Conservation (phyloP, 2,329 filamentous ascomycete species). For the Alternaria panax region DNA sequence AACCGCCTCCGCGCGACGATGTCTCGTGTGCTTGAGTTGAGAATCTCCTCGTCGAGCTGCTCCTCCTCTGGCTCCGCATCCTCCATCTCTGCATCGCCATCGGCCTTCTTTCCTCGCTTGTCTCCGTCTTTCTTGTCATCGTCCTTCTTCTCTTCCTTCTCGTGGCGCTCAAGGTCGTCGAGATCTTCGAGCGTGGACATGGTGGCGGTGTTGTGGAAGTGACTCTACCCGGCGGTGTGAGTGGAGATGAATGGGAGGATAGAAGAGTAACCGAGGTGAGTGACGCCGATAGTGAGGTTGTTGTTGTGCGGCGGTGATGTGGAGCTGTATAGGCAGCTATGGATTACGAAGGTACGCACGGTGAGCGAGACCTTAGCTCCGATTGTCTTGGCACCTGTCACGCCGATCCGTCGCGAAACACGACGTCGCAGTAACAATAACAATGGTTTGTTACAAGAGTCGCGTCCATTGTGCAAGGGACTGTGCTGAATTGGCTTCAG, state of each 20-base stretch:
- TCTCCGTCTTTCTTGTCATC: slow-evolving; percentile 61
- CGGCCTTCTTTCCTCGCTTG: slow-evolving; percentile 64
- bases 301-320: slow-evolving; percentile 27
- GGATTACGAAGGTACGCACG: slow-evolving; percentile 44
- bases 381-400: slow-evolving; percentile 12
- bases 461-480: rapidly evolving
- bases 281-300: slow-evolving; percentile 13
- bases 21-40: slow-evolving; percentile 91
- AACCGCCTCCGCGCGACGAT: slow-evolving; percentile 89
- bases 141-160: slow-evolving; percentile 73
- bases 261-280: slow-evolving; percentile 5
- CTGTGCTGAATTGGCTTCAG: rapidly evolving
- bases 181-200: slow-evolving; percentile 95
- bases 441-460: neutral
- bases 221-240: neutral
- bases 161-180: slow-evolving; percentile 83
- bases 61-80: slow-evolving; percentile 75
- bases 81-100: slow-evolving; percentile 89
- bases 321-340: slow-evolving; percentile 45
- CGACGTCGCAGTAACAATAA: neutral
- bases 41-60: slow-evolving; percentile 89
- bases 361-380: slow-evolving; percentile 17
- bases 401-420: slow-evolving; percentile 13
- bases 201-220: slow-evolving; percentile 39
- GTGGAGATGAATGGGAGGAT: neutral